Evolutionary conservation across 2,329 filamentous ascomycete genomes (phyloP), one percentile per base, ranked within the genome.

Genomic region (Thelonectria olida): DNA sequence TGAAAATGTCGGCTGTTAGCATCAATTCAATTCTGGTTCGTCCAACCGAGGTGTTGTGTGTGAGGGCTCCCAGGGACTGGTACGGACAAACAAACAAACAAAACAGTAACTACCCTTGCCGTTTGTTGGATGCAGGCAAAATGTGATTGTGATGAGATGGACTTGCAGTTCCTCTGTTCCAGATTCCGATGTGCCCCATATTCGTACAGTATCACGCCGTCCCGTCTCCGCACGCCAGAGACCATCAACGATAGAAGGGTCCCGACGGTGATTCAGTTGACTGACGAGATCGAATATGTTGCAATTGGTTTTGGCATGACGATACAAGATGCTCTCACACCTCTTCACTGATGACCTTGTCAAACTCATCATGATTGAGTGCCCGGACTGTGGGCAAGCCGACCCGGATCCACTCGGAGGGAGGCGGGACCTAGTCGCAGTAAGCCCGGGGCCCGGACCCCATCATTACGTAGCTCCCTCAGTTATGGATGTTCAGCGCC

Each of bases 401-500:
- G 52, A 54, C 52, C 52, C 52, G 52, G 52, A 36, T 44, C 53
- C 53, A 49, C 53, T 56, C 44, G 20, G 34, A 17, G 34, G 13
- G 38, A n/a, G 42, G 22, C 42, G 42, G 42, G 42, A 45, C 20
- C 42, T 27, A 45, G 8, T n/a, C n/a, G n/a, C n/a, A n/a, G n/a
- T n/a, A 23, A n/a, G 44, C 53, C 34, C 13, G 53, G 44, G 38
- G 53, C 50, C 23, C 38, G 39, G 28, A 53, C 38, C 50, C 22
- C 49, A 23, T 8, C 28, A 34, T 34, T 34, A 34, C 31, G 47
- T 41, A 31, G 23, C 27, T 25, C 54, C n/a, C n/a, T n/a, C 66
- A 59, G 67, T 69, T 69, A 69, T 67, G 67, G 68, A 69, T 62
- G 49, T 64, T 69, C 67, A 69, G 67, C 67, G 45, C 55, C 47